Evolutionary conservation across 805 yeast species (phyloP).

Genomic region (Blastobotrys terrestris): DNA sequence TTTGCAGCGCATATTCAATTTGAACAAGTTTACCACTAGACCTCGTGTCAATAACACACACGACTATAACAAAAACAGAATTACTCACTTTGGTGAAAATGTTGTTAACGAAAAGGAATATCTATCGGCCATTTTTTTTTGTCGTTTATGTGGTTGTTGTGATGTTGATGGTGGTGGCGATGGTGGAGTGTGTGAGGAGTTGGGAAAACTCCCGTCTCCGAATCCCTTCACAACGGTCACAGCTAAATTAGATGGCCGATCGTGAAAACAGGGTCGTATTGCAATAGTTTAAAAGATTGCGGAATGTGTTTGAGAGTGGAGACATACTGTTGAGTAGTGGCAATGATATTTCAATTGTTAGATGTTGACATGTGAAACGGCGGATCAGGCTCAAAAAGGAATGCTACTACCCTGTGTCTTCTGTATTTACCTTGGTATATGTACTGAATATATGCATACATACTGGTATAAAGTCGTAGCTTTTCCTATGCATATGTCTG

Average conservation of each 20-base stretch:
- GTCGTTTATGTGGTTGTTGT: conserved; percentile 4
- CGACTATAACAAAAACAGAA: neutral
- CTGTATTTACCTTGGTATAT: too few species aligned
- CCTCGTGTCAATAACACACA: neutral
- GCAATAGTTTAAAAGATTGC: too few species aligned
- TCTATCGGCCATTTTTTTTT: conserved; percentile 80
- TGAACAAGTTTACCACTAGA: conserved; percentile 91
- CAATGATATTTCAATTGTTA: too few species aligned
- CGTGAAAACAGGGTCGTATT: too few species aligned
- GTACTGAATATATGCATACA: neutral
- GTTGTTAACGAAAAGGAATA: conserved; percentile 96
- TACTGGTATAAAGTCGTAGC: neutral
- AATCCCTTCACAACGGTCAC: neutral
- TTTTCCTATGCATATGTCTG: neutral
- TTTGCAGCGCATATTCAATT: conserved; percentile 94
- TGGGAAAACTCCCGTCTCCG: neutral
- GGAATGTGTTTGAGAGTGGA: too few species aligned
- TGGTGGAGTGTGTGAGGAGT: neutral
- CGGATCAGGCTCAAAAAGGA: too few species aligned
- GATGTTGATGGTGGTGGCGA: neutral
- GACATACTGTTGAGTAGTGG: too few species aligned
- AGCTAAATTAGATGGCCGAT: too few species aligned
- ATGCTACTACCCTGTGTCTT: too few species aligned
- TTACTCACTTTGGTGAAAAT: conserved; percentile 83
- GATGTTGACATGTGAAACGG: too few species aligned